A percentile compares a stretch with the other conserved stretches of the same genome.
These are phyloP conservation scores for Mollisiaceae sp. DNA, from an alignment of 2,329 filamentous ascomycete species.

Conservation along the genomic window DNA sequence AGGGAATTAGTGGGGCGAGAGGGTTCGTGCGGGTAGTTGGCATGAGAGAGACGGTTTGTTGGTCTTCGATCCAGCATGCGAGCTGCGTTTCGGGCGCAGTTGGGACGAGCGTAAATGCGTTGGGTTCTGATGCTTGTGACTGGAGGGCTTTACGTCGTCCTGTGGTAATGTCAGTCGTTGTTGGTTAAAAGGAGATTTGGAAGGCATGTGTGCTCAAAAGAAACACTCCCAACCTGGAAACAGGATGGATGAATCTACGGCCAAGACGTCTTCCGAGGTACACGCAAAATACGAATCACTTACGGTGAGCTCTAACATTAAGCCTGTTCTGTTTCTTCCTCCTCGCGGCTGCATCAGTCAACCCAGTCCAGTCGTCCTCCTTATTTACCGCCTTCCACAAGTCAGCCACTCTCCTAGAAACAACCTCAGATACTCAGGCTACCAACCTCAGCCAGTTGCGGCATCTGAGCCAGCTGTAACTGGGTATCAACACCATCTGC, in stretches of 20 bases:
- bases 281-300: slow-evolving; percentile 17
- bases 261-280: too few relatives aligned
- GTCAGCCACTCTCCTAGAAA: slow-evolving; percentile 1
- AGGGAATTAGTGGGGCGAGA: slow-evolving; percentile 42
- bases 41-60: slow-evolving; percentile 42
- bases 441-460: slow-evolving; percentile 25
- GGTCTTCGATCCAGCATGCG: slow-evolving; percentile 44
- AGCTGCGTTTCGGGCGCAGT: slow-evolving; percentile 42
- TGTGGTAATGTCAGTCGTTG: slow-evolving; percentile 11
- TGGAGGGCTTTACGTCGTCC: slow-evolving; percentile 22
- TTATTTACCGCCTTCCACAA: slow-evolving; percentile 21
- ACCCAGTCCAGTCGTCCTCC: slow-evolving; percentile 46
- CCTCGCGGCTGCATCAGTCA: slow-evolving; percentile 40
- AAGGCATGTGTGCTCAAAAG: neutral
- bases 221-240: too few relatives aligned
- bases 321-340: slow-evolving; percentile 45
- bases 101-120: slow-evolving; percentile 26
- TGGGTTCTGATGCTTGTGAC: slow-evolving; percentile 25
- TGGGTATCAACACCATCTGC: neutral
- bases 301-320: slow-evolving; percentile 46
- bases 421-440: neutral
- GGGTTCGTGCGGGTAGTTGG: slow-evolving; percentile 40
- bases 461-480: slow-evolving; percentile 19
- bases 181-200: neutral
- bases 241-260: neutral